Conservation (phyloP, 2,329 filamentous ascomycete species). For the Calonectria honghensis region DNA sequence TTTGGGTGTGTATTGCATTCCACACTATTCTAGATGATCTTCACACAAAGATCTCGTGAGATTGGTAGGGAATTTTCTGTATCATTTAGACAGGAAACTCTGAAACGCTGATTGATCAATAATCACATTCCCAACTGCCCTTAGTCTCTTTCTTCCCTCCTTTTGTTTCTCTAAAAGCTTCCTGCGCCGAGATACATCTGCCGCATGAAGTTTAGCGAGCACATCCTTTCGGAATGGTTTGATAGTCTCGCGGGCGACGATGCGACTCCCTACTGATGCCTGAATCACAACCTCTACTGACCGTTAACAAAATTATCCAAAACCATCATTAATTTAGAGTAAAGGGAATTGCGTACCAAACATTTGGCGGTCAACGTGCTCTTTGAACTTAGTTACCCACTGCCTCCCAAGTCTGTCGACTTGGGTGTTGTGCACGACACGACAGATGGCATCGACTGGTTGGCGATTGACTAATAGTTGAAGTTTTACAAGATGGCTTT, state of each 20-base stretch:
- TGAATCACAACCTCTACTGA: constrained; percentile 91
- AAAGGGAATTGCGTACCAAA: constrained; percentile 71
- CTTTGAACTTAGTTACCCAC: constrained; percentile 97
- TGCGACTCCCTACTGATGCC: constrained; percentile 86
- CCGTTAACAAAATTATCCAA: constrained; percentile 23
- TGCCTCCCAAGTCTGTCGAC: constrained; percentile 85
- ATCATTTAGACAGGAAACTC: constrained; percentile 88
- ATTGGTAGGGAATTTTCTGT: neutral
- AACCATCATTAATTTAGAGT: neutral
- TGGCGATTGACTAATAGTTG: constrained; percentile 95
- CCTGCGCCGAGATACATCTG: constrained; percentile 86
- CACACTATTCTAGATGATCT: constrained; percentile 6
- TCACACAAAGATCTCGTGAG: neutral
- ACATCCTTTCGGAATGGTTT: constrained; percentile 99
- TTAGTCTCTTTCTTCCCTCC: constrained; percentile 91
- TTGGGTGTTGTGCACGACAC: constrained; percentile 89
- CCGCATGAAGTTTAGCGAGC: constrained; percentile 92
- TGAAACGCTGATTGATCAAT: constrained; percentile 98
- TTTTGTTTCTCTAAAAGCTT: constrained; percentile 98
- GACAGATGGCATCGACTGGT: constrained; percentile 95
- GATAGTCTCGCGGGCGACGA: constrained; percentile 94
- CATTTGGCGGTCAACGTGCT: constrained; percentile 97
- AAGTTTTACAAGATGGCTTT: constrained; percentile 88
- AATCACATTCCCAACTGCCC: constrained; percentile 91
- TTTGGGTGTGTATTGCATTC: constrained; percentile 38